Percentiles rank a stretch among this genome's conserved stretches.
phyloP scores from a whole-genome alignment of 1,284 basidiomycete genomes.

The Ganoderma multipileum region DNA sequence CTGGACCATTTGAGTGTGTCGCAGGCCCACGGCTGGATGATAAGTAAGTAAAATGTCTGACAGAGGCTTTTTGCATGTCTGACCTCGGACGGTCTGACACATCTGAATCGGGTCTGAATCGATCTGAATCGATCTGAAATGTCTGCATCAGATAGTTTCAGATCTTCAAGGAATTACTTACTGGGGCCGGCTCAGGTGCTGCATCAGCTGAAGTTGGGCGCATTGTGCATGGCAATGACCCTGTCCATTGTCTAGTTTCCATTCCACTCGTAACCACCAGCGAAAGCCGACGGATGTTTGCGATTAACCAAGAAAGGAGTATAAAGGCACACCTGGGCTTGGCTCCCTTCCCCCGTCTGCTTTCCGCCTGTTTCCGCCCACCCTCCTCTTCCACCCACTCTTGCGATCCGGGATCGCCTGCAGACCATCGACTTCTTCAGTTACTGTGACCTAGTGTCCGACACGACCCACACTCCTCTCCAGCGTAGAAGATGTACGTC shows the following conservation, averaged over 20 bases:
- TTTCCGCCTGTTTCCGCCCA: slow-evolving; percentile 25
- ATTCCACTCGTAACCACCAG: neutral
- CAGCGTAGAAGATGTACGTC: slow-evolving; percentile 40
- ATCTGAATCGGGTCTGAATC: too few relatives aligned
- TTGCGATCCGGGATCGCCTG: slow-evolving; percentile 37
- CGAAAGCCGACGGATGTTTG: neutral
- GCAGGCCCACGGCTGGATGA: too few relatives aligned
- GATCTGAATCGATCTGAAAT: too few relatives aligned
- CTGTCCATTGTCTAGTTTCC: neutral
- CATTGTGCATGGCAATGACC: neutral
- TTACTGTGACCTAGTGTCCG: slow-evolving; percentile 34
- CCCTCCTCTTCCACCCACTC: slow-evolving; percentile 12
- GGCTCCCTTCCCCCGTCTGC: slow-evolving; percentile 14
- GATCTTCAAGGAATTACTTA: too few relatives aligned
- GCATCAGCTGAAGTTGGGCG: neutral
- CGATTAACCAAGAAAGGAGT: slow-evolving; percentile 3
- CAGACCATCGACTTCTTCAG: slow-evolving; percentile 28
- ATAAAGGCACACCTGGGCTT: slow-evolving; percentile 15
- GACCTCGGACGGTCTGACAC: too few relatives aligned
- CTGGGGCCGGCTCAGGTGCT: too few relatives aligned
- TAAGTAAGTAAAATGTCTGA: too few relatives aligned
- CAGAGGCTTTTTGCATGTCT: too few relatives aligned
- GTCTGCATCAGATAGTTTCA: too few relatives aligned
- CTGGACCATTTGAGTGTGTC: too few relatives aligned
- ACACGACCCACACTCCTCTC: slow-evolving; percentile 20